Percentiles rank a stretch among this genome's conserved stretches.
Conservation (phyloP, 2,329 filamentous ascomycete genomes). For the Sclerotinia minor region DNA sequence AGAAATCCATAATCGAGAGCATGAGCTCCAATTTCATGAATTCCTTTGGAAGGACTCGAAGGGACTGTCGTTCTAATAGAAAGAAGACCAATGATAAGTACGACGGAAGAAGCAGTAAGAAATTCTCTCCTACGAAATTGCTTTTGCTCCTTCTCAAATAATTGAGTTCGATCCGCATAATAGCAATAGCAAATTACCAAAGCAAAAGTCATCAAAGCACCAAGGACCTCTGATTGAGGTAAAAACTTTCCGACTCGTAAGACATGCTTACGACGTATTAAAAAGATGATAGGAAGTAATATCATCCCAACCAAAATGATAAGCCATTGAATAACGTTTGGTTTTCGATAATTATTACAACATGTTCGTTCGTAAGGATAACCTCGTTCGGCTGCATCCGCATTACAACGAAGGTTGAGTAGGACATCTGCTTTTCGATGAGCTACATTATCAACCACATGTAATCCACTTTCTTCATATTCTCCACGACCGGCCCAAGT, state of each 20-base stretch:
- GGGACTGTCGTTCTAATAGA: constrained; percentile 36
- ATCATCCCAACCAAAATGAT: constrained; percentile 41
- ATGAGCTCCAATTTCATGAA: constrained; percentile 16
- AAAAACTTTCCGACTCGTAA: constrained; percentile 29
- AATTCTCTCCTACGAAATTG: constrained; percentile 45
- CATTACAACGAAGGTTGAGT: constrained; percentile 54
- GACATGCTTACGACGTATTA: constrained; percentile 29
- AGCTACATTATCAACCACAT: constrained; percentile 50
- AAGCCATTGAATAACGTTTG: constrained; percentile 43
- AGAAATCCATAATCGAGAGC: constrained; percentile 46
- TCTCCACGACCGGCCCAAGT: constrained; percentile 42
- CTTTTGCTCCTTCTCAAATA: constrained; percentile 55
- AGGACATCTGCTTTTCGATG: constrained; percentile 53
- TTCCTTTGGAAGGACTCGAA: neutral
- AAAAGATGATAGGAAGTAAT: constrained; percentile 38
- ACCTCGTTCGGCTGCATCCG: constrained; percentile 43
- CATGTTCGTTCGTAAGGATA: constrained; percentile 53
- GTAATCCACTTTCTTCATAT: constrained; percentile 52
- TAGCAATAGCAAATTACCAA: constrained; percentile 48
- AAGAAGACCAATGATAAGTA: constrained; percentile 40
- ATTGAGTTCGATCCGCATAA: constrained; percentile 54
- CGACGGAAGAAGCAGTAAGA: constrained; percentile 35
- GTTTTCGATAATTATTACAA: constrained; percentile 49
- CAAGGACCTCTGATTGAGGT: constrained; percentile 30
- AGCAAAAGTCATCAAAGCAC: constrained; percentile 32